A percentile compares a stretch with the other conserved stretches of the same genome.
phyloP scores from a whole-genome alignment of 306 rosid species.

The barrel medic (Medicago truncatula) region MtrunA17r5.0-ANR NC_053043.1:13328501-13329000 shows the following conservation, averaged over 20 bases:
- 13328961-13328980: conserved; percentile 72
- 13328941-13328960: conserved; percentile 75
- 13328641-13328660: conserved; percentile 87
- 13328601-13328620: conserved; percentile 87
- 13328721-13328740: conserved; percentile 83
- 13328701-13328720: conserved; percentile 42
- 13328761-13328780: conserved; percentile 94
- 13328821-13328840: conserved; percentile 81
- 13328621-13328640: conserved; percentile 80
- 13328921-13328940: conserved; percentile 72
- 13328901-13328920: conserved; percentile 30
- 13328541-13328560: conserved; percentile 67
- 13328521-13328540: conserved; percentile 43
- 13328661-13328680: conserved; percentile 74
- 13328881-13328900: conserved; percentile 32
- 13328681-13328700: conserved; percentile 61
- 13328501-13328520: not conserved
- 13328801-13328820: conserved; percentile 80
- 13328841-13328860: conserved; percentile 79
- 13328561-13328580: conserved; percentile 87
- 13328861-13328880: conserved; percentile 41
- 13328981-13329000: conserved; percentile 82
- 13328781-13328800: conserved; percentile 98
- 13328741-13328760: conserved; percentile 85
- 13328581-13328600: conserved; percentile 93